Evolutionary conservation across 179 eudicot species (phyloP).

Genomic region (Gypsophila paniculata): DNA sequence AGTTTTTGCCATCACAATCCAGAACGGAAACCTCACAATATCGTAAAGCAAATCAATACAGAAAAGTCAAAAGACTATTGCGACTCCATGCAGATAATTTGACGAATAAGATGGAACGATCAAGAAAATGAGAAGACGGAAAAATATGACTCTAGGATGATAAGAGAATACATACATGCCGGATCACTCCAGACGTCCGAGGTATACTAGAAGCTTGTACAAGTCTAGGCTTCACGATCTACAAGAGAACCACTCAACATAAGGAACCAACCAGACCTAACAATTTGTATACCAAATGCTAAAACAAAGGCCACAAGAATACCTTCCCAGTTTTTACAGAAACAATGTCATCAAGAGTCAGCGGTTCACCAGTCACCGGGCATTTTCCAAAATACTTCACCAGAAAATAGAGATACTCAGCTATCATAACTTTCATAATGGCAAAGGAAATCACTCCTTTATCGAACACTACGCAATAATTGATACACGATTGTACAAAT

Average conservation of each 20-base stretch:
- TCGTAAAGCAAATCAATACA: no score
- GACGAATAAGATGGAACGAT: no score
- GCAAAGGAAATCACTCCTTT: background rate
- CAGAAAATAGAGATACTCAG: conserved; percentile 3
- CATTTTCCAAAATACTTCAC: conserved; percentile 86
- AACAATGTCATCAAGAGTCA: conserved; percentile 73
- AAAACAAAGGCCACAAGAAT: conserved; percentile 3
- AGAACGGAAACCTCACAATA: no score
- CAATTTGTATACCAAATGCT: background rate
- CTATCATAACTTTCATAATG: no score
- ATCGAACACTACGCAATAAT: background rate
- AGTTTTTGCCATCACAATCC: no score
- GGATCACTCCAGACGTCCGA: conserved; percentile 96
- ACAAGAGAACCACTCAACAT: conserved; percentile 29
- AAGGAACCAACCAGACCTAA: background rate
- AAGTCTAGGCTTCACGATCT: conserved; percentile 93
- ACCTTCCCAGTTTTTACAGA: conserved; percentile 93
- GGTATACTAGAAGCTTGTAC: conserved; percentile 95
- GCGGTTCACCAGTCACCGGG: conserved; percentile 84
- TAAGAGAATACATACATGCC: conserved; percentile 86
- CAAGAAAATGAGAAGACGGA: no score
- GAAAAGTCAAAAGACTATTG: no score
- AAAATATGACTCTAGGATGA: no score
- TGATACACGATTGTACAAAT: no score
- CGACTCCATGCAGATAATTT: no score